phyloP scores from a whole-genome alignment of 2,329 filamentous ascomycete species.

The Aspergillus neotritici region DNA sequence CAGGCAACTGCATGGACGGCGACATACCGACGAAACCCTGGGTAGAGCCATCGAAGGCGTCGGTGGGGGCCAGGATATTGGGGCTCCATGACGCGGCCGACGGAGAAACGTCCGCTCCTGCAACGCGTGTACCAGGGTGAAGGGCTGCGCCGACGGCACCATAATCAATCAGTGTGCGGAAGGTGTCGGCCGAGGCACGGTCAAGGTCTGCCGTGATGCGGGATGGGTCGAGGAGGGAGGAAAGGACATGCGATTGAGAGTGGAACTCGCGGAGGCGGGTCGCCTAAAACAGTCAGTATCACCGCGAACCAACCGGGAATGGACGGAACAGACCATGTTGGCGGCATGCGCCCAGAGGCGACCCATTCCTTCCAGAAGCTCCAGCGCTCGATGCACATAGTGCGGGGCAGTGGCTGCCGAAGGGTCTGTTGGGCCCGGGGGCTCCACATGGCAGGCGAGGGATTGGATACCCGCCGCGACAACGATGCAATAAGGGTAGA shows the following conservation, averaged over 20 bases:
- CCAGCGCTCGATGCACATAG: constrained; percentile 15
- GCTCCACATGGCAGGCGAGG: constrained; percentile 11
- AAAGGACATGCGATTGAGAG: constrained; percentile 12
- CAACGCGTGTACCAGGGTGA: too few species aligned
- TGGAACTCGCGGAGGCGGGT: constrained; percentile 19
- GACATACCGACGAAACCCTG: too few species aligned
- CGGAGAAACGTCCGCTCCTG: too few species aligned
- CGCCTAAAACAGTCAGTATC: constrained; percentile 2
- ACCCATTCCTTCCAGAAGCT: constrained; percentile 13
- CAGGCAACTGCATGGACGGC: too few species aligned
- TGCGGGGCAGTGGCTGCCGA: constrained; percentile 6
- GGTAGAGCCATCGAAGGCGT: too few species aligned
- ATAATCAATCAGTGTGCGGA: constrained; percentile 24
- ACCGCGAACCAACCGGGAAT: neutral
- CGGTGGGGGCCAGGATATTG: too few species aligned
- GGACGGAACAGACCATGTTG: constrained; percentile 16
- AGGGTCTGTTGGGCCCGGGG: constrained; percentile 1
- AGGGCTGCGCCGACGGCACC: constrained; percentile 7
- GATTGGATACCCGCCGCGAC: constrained; percentile 21
- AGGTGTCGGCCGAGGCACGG: constrained; percentile 6
- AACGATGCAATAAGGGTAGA: constrained; percentile 31
- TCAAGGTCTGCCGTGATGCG: constrained; percentile 15
- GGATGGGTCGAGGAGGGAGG: constrained; percentile 13
- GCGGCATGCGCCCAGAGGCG: constrained; percentile 17
- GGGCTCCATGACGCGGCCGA: too few species aligned